A percentile compares a stretch with the other conserved stretches of the same genome.
phyloP scores from a whole-genome alignment of 371 early-diverging fungal genomes.

The Mucor velutinosus region DNA sequence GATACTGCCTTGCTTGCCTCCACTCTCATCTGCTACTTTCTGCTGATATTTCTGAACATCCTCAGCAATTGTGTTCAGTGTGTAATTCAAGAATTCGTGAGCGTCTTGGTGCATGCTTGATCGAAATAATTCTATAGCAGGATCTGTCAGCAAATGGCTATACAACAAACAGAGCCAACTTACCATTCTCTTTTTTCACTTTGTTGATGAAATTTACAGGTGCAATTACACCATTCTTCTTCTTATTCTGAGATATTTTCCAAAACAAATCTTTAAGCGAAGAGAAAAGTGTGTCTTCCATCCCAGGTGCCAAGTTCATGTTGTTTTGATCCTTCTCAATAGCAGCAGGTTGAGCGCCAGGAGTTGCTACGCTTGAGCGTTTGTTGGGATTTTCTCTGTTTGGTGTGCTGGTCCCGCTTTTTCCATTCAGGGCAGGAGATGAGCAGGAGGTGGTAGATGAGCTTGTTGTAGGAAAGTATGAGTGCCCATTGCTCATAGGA shows the following conservation, averaged over 20 bases:
- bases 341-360: constrained; percentile 6
- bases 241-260: constrained; percentile 80
- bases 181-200: constrained; percentile 90
- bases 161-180: constrained; percentile 3
- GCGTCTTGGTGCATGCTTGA: constrained; percentile 97
- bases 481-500: constrained; percentile 8
- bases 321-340: constrained; percentile 45
- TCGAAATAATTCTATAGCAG: constrained; percentile 78
- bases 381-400: constrained; percentile 3
- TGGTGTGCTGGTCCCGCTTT: constrained; percentile 17
- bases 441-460: constrained; percentile 33
- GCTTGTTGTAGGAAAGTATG: constrained; percentile 35
- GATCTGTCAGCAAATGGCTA: not conserved
- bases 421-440: constrained; percentile 24
- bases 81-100: constrained; percentile 95
- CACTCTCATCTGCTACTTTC: constrained; percentile 11
- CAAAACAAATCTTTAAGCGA: constrained; percentile 88
- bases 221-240: constrained; percentile 84
- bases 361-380: not conserved
- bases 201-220: constrained; percentile 86
- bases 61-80: constrained; percentile 91
- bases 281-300: constrained; percentile 83
- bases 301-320: constrained; percentile 54
- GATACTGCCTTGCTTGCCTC: constrained; percentile 12
- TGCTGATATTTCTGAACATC: constrained; percentile 70